Evolutionary conservation across 305 asterid genomes (phyloP).

Genomic region (Fraxinus albicans): DNA sequence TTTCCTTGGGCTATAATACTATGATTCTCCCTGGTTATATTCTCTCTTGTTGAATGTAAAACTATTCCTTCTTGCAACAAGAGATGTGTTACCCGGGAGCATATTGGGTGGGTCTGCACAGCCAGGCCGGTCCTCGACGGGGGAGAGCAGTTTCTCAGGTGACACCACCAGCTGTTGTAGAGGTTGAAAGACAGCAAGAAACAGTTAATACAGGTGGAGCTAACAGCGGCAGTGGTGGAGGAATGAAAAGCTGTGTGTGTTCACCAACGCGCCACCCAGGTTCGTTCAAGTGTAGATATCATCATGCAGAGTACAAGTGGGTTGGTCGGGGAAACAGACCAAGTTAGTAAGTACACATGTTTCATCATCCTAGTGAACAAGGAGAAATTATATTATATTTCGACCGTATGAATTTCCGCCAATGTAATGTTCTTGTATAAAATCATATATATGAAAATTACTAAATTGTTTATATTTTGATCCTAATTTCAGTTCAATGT

Average conservation of each 20-base stretch:
- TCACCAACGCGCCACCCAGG: constrained; percentile 89
- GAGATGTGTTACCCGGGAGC: constrained; percentile 58
- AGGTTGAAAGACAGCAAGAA: constrained; percentile 27
- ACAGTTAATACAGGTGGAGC: constrained; percentile 19
- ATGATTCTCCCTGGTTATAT: constrained; percentile 29
- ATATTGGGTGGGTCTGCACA: constrained; percentile 24
- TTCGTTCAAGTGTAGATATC: constrained; percentile 84
- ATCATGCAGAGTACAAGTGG: constrained; percentile 74
- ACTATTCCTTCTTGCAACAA: constrained; percentile 13
- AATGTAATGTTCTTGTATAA: constrained; percentile 15
- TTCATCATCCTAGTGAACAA: neutral
- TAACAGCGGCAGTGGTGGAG: constrained; percentile 20
- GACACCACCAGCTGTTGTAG: constrained; percentile 16
- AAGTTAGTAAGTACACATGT: constrained; percentile 24
- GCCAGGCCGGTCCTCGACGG: constrained; percentile 11
- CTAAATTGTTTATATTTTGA: neutral
- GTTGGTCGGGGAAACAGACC: constrained; percentile 37
- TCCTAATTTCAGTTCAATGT: neutral
- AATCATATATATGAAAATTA: constrained; percentile 2
- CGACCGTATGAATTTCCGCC: constrained; percentile 5
- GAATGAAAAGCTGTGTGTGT: constrained; percentile 56
- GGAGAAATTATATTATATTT: neutral
- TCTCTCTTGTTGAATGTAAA: constrained; percentile 21
- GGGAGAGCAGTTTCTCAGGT: constrained; percentile 22
- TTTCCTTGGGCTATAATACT: constrained; percentile 23